These are phyloP conservation scores for Chenopodium suecicum DNA, from an alignment of 148 eudicot genomes.

Conservation along the genomic window DNA sequence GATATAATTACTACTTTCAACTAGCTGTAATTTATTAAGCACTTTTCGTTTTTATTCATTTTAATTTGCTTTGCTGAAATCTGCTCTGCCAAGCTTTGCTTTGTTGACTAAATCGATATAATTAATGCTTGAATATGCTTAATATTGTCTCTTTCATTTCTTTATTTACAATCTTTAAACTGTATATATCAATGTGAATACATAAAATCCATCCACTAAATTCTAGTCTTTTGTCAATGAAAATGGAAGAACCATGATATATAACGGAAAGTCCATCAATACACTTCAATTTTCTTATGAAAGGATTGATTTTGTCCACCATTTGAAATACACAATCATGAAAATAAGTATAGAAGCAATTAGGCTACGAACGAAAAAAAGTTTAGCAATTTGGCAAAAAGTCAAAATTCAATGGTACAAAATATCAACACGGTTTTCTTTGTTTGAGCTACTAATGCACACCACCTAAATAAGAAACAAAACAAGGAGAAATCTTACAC, in stretches of 20 bases:
- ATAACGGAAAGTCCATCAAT: neutral
- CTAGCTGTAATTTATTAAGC: too few species aligned
- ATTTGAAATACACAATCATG: slow-evolving; percentile 1
- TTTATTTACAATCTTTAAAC: too few species aligned
- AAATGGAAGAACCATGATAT: neutral
- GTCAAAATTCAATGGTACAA: neutral
- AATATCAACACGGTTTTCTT: slow-evolving; percentile 15
- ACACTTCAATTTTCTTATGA: neutral
- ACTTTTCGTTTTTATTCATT: too few species aligned
- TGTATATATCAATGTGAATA: too few species aligned
- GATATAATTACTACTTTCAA: too few species aligned
- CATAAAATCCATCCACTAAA: neutral
- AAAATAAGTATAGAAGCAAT: neutral
- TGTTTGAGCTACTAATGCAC: neutral
- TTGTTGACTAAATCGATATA: too few species aligned
- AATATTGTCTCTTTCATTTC: too few species aligned
- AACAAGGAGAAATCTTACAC: neutral
- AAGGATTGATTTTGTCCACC: neutral
- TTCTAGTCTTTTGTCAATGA: neutral
- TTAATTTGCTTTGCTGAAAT: too few species aligned
- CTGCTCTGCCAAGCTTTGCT: too few species aligned
- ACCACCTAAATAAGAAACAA: neutral
- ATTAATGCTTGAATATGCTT: too few species aligned
- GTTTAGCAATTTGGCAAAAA: neutral
- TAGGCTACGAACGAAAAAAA: neutral